phyloP scores from a whole-genome alignment of 306 rosid species.

The Gillenia trifoliata region DNA sequence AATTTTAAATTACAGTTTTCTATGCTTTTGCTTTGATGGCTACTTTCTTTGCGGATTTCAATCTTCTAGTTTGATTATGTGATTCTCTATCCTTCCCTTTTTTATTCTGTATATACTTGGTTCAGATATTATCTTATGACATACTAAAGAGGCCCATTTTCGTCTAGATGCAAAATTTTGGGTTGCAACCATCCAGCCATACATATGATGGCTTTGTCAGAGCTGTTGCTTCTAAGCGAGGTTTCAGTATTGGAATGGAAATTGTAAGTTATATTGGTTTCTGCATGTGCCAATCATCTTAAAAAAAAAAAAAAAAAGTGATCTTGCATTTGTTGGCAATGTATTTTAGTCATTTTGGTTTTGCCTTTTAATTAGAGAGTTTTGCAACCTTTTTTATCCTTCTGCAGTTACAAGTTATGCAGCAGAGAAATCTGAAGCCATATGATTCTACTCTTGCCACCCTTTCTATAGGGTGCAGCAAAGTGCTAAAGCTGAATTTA shows the following conservation, averaged over 20 bases:
- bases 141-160: constrained; percentile 28
- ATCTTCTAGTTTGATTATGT: neutral
- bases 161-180: constrained; percentile 72
- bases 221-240: constrained; percentile 48
- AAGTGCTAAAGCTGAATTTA: constrained; percentile 53
- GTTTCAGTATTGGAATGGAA: constrained; percentile 46
- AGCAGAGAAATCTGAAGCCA: constrained; percentile 59
- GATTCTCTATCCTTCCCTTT: constrained; percentile 25
- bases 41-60: neutral
- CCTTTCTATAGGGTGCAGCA: constrained; percentile 60
- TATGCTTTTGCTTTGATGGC: constrained; percentile 1
- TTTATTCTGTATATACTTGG: constrained; percentile 1
- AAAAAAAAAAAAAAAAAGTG: neutral
- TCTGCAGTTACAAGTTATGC: constrained; percentile 65
- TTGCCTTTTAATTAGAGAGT: neutral
- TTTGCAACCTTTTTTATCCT: neutral
- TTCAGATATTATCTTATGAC: constrained; percentile 30
- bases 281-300: neutral
- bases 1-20: constrained; percentile 44
- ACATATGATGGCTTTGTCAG: constrained; percentile 59
- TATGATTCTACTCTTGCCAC: constrained; percentile 56
- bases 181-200: constrained; percentile 58
- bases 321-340: neutral
- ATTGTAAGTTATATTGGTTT: constrained; percentile 47
- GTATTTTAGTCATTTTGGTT: neutral